Evolutionary conservation across 2,329 filamentous ascomycete species (phyloP).

Genomic region (Aspergillus viridinutans): DNA sequence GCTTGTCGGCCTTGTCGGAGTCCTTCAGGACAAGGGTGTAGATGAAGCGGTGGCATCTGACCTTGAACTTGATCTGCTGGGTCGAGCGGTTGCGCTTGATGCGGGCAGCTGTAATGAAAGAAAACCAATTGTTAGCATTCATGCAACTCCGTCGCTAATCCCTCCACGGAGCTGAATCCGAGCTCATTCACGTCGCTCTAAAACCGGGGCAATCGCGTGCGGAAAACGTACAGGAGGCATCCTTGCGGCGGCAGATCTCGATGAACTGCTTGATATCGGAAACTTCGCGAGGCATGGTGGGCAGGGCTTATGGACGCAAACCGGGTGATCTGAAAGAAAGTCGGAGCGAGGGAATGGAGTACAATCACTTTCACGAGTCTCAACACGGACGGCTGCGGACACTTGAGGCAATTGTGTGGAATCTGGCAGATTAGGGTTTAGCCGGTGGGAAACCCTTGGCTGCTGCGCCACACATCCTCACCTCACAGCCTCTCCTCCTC

Average conservation of each 20-base stretch:
- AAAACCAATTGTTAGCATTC: conserved; percentile 16
- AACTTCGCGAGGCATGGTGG: conserved; percentile 97
- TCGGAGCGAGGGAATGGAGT: conserved; percentile 6
- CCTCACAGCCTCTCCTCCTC: neutral
- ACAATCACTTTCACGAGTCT: conserved; percentile 20
- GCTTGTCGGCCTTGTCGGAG: conserved; percentile 98
- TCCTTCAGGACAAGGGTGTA: conserved; percentile 99
- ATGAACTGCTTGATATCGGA: conserved; percentile 99
- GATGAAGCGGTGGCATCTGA: conserved; percentile 92
- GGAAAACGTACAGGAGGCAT: conserved; percentile 86
- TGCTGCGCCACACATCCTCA: neutral
- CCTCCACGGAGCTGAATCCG: conserved; percentile 1
- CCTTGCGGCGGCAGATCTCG: conserved; percentile 99
- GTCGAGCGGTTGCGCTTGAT: conserved; percentile 94
- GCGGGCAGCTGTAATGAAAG: conserved; percentile 63
- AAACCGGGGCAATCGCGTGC: neutral
- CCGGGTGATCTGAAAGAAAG: conserved; percentile 8
- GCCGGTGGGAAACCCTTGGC: conserved; percentile 14
- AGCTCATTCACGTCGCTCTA: conserved; percentile 1
- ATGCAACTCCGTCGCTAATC: conserved; percentile 1
- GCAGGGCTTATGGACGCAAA: conserved; percentile 36
- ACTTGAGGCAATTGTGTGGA: conserved; percentile 10
- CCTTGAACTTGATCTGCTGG: conserved; percentile 99
- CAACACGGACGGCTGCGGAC: conserved; percentile 6
- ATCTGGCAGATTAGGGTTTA: conserved; percentile 23